Evolutionary conservation across 2,329 filamentous ascomycete species (phyloP).

Genomic region (Aspergillus sp.): DNA sequence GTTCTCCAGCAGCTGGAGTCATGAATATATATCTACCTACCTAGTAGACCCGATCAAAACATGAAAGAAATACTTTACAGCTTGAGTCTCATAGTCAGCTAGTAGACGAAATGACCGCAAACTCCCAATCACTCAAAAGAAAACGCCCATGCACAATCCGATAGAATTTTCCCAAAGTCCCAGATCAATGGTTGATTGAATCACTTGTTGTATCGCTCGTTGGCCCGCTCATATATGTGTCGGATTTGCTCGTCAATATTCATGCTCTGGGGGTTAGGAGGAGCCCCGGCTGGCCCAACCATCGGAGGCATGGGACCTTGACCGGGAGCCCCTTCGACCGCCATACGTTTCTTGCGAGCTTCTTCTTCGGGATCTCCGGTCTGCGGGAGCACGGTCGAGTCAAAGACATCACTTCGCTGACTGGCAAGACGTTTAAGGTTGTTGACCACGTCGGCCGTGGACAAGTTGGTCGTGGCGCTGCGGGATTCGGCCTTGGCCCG

Average conservation of each 20-base stretch:
- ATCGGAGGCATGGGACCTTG: slow-evolving; percentile 25
- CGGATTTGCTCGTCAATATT: slow-evolving; percentile 86
- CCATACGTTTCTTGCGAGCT: slow-evolving; percentile 72
- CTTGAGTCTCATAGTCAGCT: too few relatives aligned
- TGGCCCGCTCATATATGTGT: slow-evolving; percentile 60
- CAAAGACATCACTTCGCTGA: slow-evolving; percentile 84
- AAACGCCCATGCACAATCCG: too few relatives aligned
- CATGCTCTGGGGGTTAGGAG: slow-evolving; percentile 46
- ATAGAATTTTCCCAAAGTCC: too few relatives aligned
- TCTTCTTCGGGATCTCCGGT: slow-evolving; percentile 71
- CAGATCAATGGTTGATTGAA: neutral
- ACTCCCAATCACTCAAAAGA: too few relatives aligned
- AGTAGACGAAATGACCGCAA: too few relatives aligned
- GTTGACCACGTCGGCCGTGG: slow-evolving; percentile 82
- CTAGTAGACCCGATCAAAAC: too few relatives aligned
- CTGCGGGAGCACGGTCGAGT: slow-evolving; percentile 51
- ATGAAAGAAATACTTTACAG: too few relatives aligned
- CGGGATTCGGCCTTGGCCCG: slow-evolving; percentile 84
- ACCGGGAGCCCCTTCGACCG: slow-evolving; percentile 37
- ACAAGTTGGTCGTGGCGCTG: slow-evolving; percentile 80
- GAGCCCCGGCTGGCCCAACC: slow-evolving; percentile 27
- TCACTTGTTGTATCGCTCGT: slow-evolving; percentile 18
- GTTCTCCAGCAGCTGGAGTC: too few relatives aligned
- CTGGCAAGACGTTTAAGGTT: slow-evolving; percentile 94
- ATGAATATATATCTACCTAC: too few relatives aligned